Percentiles rank a stretch among this genome's conserved stretches.
Conservation (phyloP, 768 basidiomycete species). For the Phylloporus rhodoxanthus region DNA sequence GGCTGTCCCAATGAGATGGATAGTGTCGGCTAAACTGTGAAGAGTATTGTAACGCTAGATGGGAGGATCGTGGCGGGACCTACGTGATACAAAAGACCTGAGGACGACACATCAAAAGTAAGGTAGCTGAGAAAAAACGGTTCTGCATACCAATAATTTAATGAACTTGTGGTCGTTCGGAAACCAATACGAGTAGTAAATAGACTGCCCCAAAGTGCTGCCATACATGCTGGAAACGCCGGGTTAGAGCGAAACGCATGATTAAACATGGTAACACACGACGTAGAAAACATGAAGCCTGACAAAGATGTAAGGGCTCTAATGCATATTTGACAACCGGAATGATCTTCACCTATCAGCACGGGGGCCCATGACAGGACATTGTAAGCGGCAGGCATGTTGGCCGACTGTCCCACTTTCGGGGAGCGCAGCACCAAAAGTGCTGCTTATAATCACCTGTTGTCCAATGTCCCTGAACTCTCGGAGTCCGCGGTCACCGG, state of each 20-base stretch:
- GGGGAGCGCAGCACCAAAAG: not conserved
- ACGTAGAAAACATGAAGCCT: conserved; percentile 3
- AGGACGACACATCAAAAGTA: not conserved
- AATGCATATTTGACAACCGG: not conserved
- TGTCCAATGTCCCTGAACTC: not conserved
- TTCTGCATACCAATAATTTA: conserved; percentile 1
- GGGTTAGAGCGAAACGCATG: not conserved
- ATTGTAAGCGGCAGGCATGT: not conserved
- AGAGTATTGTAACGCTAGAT: too few relatives aligned
- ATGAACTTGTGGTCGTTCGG: conserved; percentile 1
- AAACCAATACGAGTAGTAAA: conserved; percentile 7
- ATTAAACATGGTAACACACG: not conserved
- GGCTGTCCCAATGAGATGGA: conserved; percentile 1
- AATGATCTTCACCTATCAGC: conserved; percentile 4
- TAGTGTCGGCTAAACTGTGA: conserved; percentile 3
- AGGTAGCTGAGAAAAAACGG: not conserved
- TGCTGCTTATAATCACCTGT: not conserved
- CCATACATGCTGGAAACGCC: conserved; percentile 10
- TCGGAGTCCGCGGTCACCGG: too few relatives aligned
- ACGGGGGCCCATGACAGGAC: conserved; percentile 6
- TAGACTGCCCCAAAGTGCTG: conserved; percentile 4
- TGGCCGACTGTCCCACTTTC: not conserved
- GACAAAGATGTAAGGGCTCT: not conserved
- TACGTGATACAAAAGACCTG: not conserved
- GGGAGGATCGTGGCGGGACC: not conserved